Evolutionary conservation across 2,329 filamentous ascomycete species (phyloP), one percentile per base, ranked within the genome.

Genomic region (Pseudogymnoascus sp.): DNA sequence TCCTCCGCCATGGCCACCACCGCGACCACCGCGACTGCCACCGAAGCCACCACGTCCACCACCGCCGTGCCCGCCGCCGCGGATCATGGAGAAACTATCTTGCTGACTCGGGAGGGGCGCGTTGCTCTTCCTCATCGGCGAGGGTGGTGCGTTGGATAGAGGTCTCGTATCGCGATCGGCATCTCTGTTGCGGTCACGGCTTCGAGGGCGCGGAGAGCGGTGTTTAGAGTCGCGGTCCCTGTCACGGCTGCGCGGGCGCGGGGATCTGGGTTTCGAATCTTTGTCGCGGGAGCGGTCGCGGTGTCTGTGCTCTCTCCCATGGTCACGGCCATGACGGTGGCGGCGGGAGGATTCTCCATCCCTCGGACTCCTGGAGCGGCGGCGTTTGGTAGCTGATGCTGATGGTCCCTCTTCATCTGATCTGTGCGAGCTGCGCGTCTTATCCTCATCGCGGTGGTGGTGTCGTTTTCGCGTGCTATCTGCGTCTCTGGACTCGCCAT

Each of bases 31-130:
- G 7, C 37, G n/a, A 1, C 36, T 19, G 13, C 39, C 34, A 63
- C 60, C 60, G 1, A 21, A 48, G 2, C 45, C 37, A 5, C 21
- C 25, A 28, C 19, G 21, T 16, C 51, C 51, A 5, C 57, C 21
- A 21, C 36, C 31, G 11, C 57, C 13, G 1, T 61, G 70, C 64
- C 57, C 31, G 34, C 57, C 31, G 34, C 82, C 81, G 6, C 77
- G 80, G 23, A 78, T 82, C 25, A 84, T 71, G 51, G 85, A 84
- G 68, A 87, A 88, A 0, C 84, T 84, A 68, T 81, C 81, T 41
- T 79, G 78, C 70, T 88, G 85, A 0, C 84, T 85, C 1, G 85
- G 85, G 10, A 88, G 75, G 0, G 85, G 84, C 0, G 82, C 83
- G 31, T 70, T 70, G 36, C 61, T 69, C 60, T 68, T 73, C 31